A percentile compares a stretch with the other conserved stretches of the same genome.
phyloP scores from a whole-genome alignment of 441 rosid species.

The Bocquillonia castaneifolia region DNA sequence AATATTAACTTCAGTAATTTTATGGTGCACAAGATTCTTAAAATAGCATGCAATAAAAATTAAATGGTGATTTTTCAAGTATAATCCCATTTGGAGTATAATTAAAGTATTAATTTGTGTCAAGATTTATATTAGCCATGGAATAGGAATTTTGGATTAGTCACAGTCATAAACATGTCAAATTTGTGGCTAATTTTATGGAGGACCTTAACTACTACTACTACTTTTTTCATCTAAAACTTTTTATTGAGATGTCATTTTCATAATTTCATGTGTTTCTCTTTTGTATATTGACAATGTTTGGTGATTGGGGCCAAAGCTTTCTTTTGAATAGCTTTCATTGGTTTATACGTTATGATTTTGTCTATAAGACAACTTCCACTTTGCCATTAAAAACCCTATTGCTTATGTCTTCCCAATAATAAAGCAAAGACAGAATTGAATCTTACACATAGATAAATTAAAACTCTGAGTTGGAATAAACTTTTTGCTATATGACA shows the following conservation, averaged over 20 bases:
- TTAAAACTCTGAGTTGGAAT: too few species aligned
- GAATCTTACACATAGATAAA: too few species aligned
- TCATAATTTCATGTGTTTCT: conserved; percentile 2
- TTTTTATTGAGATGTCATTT: neutral
- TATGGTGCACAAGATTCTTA: too few species aligned
- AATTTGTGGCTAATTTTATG: neutral
- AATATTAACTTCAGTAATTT: too few species aligned
- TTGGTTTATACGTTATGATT: conserved; percentile 1
- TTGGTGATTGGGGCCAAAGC: neutral
- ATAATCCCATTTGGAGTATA: too few species aligned
- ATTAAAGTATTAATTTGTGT: too few species aligned
- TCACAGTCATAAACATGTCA: neutral
- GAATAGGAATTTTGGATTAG: neutral
- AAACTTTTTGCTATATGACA: too few species aligned
- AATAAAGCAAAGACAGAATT: too few species aligned
- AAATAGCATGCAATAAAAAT: too few species aligned
- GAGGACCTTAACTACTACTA: neutral
- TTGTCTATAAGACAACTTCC: conserved; percentile 8
- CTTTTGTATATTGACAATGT: conserved; percentile 4
- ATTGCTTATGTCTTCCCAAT: too few species aligned
- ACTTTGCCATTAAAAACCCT: neutral
- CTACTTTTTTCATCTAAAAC: neutral
- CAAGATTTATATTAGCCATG: too few species aligned
- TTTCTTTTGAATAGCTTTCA: neutral
- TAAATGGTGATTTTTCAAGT: too few species aligned